Evolutionary conservation across 202 grass and related monocot species (phyloP), one percentile per base, ranked within the genome.

Genomic region (Eragrostis tef): DNA sequence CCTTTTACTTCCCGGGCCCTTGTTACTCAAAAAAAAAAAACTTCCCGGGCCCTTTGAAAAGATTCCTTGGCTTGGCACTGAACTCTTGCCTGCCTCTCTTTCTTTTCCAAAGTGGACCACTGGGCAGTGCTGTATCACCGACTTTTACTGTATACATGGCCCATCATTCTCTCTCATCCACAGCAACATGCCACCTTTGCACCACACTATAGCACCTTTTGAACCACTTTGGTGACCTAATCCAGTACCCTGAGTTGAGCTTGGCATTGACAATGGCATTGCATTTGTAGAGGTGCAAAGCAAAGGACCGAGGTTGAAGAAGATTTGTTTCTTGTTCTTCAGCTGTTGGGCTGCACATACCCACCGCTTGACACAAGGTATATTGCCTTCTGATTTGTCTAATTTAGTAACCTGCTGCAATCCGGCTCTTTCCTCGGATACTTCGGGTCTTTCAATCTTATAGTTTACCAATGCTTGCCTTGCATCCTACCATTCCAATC

Each of bases 101-200:
- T 53, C 67, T 67, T 81, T 61, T 21, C 60, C 67, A 68, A 86
- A 46, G 59, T 62, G 83, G 87, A 81, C 82, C 87, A 89, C 87
- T 62, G 3, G 2, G 57, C 70, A 27, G 58, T 26, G 58, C 73
- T 58, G 74, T 14, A 57, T 14, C 79, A 58, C 77, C 77, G 65
- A 51, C 56, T 48, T 29, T 48, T 41, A 75, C 31, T 84, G 75
- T 80, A 22, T 10, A 39, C 34, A 53, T 79, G 71, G 46, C 21
- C 68, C 61, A 21, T 15, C 16, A 10, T 10, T 17, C 24, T 36
- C 64, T 78, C 53, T 26, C 69, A 73, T 72, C 20, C 83, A 74
- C 69, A 79, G 67, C 73, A 82, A 64, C 67, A 73, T 67, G 79
- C 60, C 67, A 83, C 73, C 83, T 79, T 86, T 68, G 20, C 78